Evolutionary conservation across 805 yeast genomes (phyloP), one percentile per base, ranked within the genome.

Genomic region (Maudiozyma barnettii): DNA sequence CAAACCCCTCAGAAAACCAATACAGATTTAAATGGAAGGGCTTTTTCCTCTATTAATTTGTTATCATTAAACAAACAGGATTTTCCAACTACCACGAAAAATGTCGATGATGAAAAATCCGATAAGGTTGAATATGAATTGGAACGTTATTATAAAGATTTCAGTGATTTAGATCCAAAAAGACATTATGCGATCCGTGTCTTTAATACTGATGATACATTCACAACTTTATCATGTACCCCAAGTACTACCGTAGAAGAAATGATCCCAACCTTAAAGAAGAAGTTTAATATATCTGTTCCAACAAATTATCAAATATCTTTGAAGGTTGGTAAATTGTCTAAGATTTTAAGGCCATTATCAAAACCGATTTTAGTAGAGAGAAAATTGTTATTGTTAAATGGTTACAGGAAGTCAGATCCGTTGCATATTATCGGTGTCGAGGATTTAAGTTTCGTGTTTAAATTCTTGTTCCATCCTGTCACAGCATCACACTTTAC

Each of bases 331-430:
- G 95, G 95, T 46, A 83, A 81, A 49, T 71, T 82, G 39, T 81
- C 85, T 2, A 83, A 89, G 60, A 81, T 83, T 9, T 65, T 90
- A 43, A 81, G 84, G 39, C 72, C 79, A 1, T 77, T 77, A 52
- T 95, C 90, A 47, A 77, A 75, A 50, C 96, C 96, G 0, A 72
- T 90, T 37, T 74, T 79, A 49, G 80, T 86, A 47, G 96, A 89
- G 63, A 74, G 82, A 56, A 82, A 84, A 41, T 65, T 89, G 44
- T 64, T 90, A 26, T 68, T 82, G 48, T 67, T 86, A 38, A 82
- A 86, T 58, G 98, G 97, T 5, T 90, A 84, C 58, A 74, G 77
- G 3, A 84, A 81, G 43, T 72, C 77, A n/a, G 96, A 90, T 60
- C 79, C 81, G 45, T 67, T 88, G 45, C 82, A 80, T 52, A 84